Conservation (phyloP, 805 yeast genomes). For the Barnettozyma salicaria region DNA sequence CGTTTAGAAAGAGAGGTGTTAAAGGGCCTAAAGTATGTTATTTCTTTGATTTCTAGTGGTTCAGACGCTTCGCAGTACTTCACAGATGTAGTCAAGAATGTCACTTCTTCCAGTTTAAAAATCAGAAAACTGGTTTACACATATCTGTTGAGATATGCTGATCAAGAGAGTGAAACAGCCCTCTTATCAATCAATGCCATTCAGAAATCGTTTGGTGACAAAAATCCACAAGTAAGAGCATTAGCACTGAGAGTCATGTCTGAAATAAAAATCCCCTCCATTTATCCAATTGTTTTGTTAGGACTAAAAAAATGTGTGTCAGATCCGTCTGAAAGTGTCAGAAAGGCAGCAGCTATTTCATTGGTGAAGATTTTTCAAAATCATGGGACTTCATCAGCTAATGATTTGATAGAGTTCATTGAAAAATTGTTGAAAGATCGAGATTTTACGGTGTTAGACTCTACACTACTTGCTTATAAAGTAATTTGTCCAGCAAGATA, state of each 20-base stretch:
- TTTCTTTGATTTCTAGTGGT: conserved; percentile 38
- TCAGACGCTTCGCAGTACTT: conserved; percentile 41
- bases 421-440: conserved; percentile 56
- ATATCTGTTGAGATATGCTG: conserved; percentile 71
- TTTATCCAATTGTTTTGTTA: conserved; percentile 69
- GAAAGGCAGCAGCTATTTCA: conserved; percentile 75
- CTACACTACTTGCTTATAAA: conserved; percentile 55
- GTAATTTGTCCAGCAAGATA: conserved; percentile 50
- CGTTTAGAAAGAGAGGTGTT: conserved; percentile 58
- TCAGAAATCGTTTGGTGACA: conserved; percentile 74
- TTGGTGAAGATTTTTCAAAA: conserved; percentile 50
- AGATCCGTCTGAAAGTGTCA: conserved; percentile 73
- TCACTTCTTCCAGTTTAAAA: conserved; percentile 58
- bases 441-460: conserved; percentile 60
- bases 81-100: conserved; percentile 86
- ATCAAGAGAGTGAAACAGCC: conserved; percentile 83
- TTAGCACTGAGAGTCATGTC: conserved; percentile 74
- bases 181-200: conserved; percentile 85
- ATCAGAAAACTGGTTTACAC: conserved; percentile 72
- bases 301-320: conserved; percentile 61
- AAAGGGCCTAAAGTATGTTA: conserved; percentile 53
- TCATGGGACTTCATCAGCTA: conserved; percentile 37
- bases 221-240: conserved; percentile 60
- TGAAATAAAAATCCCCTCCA: conserved; percentile 76
- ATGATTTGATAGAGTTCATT: conserved; percentile 46